phyloP scores from a whole-genome alignment of 2,329 filamentous ascomycete species.

The Exophiala sp. region DNA sequence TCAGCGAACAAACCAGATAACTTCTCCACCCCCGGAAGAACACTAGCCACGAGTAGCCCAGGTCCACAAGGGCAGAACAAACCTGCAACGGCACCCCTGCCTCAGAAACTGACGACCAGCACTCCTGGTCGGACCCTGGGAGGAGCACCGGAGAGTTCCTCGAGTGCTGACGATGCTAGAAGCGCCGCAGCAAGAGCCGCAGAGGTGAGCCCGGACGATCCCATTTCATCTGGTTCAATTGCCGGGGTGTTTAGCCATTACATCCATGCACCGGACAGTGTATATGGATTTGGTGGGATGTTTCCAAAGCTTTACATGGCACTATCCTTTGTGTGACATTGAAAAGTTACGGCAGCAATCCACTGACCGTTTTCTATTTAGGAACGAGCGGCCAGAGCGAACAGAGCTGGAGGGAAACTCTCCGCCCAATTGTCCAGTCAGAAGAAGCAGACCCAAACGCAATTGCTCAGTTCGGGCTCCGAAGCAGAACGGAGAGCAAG shows the following conservation, averaged over 20 bases:
- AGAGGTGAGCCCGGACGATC: slow-evolving; percentile 58
- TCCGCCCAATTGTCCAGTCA: slow-evolving; percentile 65
- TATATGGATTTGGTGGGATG: too few species aligned
- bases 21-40: slow-evolving; percentile 67
- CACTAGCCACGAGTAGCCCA: slow-evolving; percentile 52
- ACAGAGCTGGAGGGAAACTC: slow-evolving; percentile 58
- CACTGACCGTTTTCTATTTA: slow-evolving; percentile 32
- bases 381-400: slow-evolving; percentile 60
- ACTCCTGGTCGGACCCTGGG: slow-evolving; percentile 61
- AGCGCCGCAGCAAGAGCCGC: slow-evolving; percentile 73
- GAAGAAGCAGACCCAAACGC: slow-evolving; percentile 64
- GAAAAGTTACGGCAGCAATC: neutral
- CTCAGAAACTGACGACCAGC: slow-evolving; percentile 34
- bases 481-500: slow-evolving; percentile 58
- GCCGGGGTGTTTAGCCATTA: too few species aligned
- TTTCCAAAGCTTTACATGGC: too few species aligned
- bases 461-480: slow-evolving; percentile 63
- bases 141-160: slow-evolving; percentile 37
- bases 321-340: slow-evolving; percentile 2
- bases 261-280: too few species aligned
- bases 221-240: too few species aligned
- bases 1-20: slow-evolving; percentile 53
- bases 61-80: slow-evolving; percentile 30
- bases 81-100: slow-evolving; percentile 48
- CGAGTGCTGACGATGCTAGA: slow-evolving; percentile 52